These are phyloP conservation scores for Xylariaceae sp. DNA, from an alignment of 2,329 filamentous ascomycete species.

Conservation along the genomic window DNA sequence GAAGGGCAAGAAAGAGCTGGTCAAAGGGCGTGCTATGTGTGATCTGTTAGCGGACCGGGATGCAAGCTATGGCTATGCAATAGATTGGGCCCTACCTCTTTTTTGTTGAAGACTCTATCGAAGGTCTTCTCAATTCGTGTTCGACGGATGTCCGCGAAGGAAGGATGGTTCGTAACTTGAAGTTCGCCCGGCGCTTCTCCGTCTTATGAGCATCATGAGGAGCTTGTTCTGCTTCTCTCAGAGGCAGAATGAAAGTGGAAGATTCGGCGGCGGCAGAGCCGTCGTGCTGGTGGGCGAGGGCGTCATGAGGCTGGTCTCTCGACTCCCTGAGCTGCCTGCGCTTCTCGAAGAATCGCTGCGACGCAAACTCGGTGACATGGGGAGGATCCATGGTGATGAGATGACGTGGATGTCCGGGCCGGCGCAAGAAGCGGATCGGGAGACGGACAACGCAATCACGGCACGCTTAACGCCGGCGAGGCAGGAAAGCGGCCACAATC, in stretches of 20 bases:
- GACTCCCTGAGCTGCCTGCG: slow-evolving; percentile 46
- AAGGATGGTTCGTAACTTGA: slow-evolving; percentile 24
- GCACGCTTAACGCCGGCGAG: slow-evolving; percentile 20
- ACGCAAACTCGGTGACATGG: slow-evolving; percentile 60
- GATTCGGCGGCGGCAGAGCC: slow-evolving; percentile 22
- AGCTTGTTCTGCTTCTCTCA: slow-evolving; percentile 29
- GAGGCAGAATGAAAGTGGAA: slow-evolving; percentile 42
- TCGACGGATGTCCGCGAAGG: slow-evolving; percentile 23
- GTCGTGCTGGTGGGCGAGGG: slow-evolving; percentile 19
- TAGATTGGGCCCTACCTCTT: slow-evolving; percentile 16
- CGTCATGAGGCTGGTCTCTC: slow-evolving; percentile 33
- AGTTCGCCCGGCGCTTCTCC: slow-evolving; percentile 24
- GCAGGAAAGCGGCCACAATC: slow-evolving; percentile 19
- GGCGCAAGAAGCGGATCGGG: slow-evolving; percentile 13
- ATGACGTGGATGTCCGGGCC: slow-evolving; percentile 7
- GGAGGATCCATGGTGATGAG: slow-evolving; percentile 49
- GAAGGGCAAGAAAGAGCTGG: slow-evolving; percentile 49
- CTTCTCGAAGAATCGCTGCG: slow-evolving; percentile 57
- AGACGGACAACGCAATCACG: slow-evolving; percentile 17
- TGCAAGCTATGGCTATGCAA: background rate
- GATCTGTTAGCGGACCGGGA: slow-evolving; percentile 2
- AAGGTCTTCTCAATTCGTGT: slow-evolving; percentile 20
- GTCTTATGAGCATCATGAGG: slow-evolving; percentile 24
- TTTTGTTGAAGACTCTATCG: slow-evolving; percentile 17
- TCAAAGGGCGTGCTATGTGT: slow-evolving; percentile 38